Evolutionary conservation across 495 filamentous ascomycete genomes (phyloP).

Genomic region (Daldinia childiae): DNA sequence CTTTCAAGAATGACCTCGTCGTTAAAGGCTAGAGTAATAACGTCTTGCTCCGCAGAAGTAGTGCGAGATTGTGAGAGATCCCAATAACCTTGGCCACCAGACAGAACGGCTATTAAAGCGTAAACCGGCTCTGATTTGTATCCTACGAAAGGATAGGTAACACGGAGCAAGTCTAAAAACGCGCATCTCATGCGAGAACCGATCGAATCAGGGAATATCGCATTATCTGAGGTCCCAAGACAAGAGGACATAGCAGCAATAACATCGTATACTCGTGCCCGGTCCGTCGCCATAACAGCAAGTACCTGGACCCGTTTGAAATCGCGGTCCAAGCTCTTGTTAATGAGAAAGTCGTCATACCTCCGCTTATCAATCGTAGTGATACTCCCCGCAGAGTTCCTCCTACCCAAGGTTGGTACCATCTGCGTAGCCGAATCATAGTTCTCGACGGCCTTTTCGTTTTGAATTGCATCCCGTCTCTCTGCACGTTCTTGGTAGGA

Average conservation of each 20-base stretch:
- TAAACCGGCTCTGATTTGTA: constrained; percentile 74
- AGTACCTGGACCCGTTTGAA: constrained; percentile 49
- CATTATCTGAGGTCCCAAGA: constrained; percentile 55
- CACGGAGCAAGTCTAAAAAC: constrained; percentile 72
- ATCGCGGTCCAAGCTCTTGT: constrained; percentile 53
- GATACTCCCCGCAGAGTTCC: constrained; percentile 61
- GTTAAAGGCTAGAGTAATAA: constrained; percentile 60
- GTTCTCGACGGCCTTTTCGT: constrained; percentile 66
- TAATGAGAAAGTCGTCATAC: constrained; percentile 58
- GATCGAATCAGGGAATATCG: constrained; percentile 57
- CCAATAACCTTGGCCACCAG: constrained; percentile 65
- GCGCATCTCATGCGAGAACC: constrained; percentile 64
- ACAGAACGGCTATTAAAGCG: constrained; percentile 68
- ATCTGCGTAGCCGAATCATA: constrained; percentile 57
- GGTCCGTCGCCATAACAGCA: constrained; percentile 62
- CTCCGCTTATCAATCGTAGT: constrained; percentile 59
- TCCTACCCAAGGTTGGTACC: constrained; percentile 47
- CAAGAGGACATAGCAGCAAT: constrained; percentile 65
- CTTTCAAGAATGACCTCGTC: constrained; percentile 63
- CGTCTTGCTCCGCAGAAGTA: constrained; percentile 56
- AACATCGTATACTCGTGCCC: constrained; percentile 68
- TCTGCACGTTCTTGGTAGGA: constrained; percentile 67
- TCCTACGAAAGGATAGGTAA: constrained; percentile 63
- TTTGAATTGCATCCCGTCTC: constrained; percentile 68
- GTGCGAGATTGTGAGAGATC: constrained; percentile 52